phyloP scores from a whole-genome alignment of 2,329 filamentous ascomycete species.

The Colletotrichum caudatum region DNA sequence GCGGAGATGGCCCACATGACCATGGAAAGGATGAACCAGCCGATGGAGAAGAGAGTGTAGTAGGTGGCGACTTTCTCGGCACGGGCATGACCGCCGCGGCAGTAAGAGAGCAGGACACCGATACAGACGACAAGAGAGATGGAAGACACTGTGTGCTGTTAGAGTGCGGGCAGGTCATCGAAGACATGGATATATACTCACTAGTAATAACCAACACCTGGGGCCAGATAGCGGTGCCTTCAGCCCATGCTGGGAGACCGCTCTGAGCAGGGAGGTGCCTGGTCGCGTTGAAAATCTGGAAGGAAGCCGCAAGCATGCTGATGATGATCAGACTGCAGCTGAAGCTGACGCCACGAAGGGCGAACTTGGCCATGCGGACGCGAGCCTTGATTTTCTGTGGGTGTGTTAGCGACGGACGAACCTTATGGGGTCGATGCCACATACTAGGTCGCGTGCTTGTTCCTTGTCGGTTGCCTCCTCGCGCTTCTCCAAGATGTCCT shows the following conservation, averaged over 20 bases:
- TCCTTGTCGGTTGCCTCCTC: slow-evolving; percentile 86
- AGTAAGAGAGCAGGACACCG: slow-evolving; percentile 86
- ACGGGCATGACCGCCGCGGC: slow-evolving; percentile 84
- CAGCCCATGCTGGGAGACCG: slow-evolving; percentile 86
- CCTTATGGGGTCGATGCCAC: slow-evolving; percentile 50
- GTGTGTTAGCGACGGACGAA: slow-evolving; percentile 44
- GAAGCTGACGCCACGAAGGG: slow-evolving; percentile 96
- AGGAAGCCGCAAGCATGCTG: slow-evolving; percentile 87
- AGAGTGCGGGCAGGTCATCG: neutral
- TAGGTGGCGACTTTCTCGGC: slow-evolving; percentile 96
- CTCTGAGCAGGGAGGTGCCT: slow-evolving; percentile 79
- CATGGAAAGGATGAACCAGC: slow-evolving; percentile 93
- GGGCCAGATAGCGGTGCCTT: slow-evolving; percentile 85
- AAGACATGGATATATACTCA: neutral
- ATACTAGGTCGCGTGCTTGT: slow-evolving; percentile 88
- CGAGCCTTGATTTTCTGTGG: slow-evolving; percentile 89
- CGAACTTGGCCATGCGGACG: slow-evolving; percentile 92
- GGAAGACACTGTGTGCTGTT: slow-evolving; percentile 68
- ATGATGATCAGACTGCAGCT: slow-evolving; percentile 96
- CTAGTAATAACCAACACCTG: slow-evolving; percentile 81
- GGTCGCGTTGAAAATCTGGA: slow-evolving; percentile 93
- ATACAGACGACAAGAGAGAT: slow-evolving; percentile 85
- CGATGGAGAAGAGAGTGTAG: slow-evolving; percentile 93
- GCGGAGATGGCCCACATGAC: slow-evolving; percentile 93
- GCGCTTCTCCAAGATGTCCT: slow-evolving; percentile 86